Evolutionary conservation across 371 early-diverging fungal species (phyloP).

Genomic region (Capniomyces stellatus): DNA sequence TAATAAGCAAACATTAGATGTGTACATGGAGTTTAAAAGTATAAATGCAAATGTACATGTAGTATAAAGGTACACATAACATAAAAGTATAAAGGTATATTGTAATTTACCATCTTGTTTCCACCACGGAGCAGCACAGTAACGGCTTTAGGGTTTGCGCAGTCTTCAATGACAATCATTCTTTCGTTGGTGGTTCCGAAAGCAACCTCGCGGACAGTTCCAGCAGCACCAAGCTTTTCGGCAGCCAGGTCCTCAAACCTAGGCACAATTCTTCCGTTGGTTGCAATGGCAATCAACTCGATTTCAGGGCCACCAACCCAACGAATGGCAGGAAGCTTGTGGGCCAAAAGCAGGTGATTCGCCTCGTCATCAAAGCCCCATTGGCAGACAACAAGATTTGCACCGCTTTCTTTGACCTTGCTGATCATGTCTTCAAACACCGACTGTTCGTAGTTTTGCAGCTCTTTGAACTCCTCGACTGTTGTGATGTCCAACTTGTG

Average conservation of each 20-base stretch:
- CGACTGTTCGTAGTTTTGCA: conserved; percentile 89
- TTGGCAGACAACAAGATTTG: conserved; percentile 98
- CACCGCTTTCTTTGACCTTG: conserved; percentile 91
- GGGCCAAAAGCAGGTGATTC: conserved; percentile 96
- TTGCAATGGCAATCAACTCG: conserved; percentile 97
- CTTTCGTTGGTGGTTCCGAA: conserved; percentile 98
- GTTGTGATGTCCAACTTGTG: conserved; percentile 96
- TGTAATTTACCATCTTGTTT: conserved; percentile 99
- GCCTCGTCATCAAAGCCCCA: conserved; percentile 99
- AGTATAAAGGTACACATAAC: no score
- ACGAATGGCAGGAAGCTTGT: conserved; percentile 95
- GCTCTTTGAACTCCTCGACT: conserved; percentile 93
- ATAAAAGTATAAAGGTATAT: no score
- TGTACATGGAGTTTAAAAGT: no score
- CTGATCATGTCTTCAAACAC: conserved; percentile 96
- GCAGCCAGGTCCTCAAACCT: conserved; percentile 93
- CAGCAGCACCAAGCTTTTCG: conserved; percentile 89
- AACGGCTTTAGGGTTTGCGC: conserved; percentile 94
- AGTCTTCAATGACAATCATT: conserved; percentile 97
- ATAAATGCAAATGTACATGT: no score
- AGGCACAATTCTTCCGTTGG: conserved; percentile 97
- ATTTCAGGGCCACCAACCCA: conserved; percentile 99
- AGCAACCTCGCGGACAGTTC: conserved; percentile 79
- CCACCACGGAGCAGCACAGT: conserved; percentile 98
- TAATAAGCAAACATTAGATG: no score